Evolutionary conservation across 176 grass and related monocot species (phyloP).

Genomic region (Olyra latifolia): DNA sequence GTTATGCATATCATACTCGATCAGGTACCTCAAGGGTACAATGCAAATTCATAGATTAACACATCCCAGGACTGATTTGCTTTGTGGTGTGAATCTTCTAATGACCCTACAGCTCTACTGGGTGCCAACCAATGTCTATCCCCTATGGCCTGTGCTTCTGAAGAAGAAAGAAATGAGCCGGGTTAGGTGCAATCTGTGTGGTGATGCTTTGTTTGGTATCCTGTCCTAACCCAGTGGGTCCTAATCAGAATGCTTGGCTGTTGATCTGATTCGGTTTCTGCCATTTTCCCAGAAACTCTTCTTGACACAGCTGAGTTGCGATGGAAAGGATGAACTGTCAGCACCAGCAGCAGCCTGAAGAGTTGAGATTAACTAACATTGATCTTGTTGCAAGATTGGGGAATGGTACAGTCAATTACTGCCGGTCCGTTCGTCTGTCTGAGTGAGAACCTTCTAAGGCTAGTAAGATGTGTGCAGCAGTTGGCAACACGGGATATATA

Average conservation of each 20-base stretch:
- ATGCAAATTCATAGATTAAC: not conserved
- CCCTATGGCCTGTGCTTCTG: not conserved
- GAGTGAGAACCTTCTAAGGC: not conserved
- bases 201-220: conserved; percentile 11
- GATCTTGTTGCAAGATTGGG: not conserved
- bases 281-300: not conserved
- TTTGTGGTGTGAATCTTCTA: not conserved
- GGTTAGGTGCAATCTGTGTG: not conserved
- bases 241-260: not conserved
- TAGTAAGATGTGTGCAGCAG: not conserved
- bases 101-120: not conserved
- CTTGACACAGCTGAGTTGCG: not conserved
- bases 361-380: not conserved
- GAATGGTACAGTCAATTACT: not conserved
- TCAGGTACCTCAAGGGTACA: not conserved
- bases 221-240: not conserved
- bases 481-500: not conserved
- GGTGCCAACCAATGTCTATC: not conserved
- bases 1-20: not conserved
- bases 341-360: not conserved
- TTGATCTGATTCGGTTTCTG: not conserved
- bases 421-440: not conserved
- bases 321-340: not conserved
- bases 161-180: not conserved
- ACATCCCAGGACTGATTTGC: not conserved